These are phyloP conservation scores for Cyberlindnera sargentensis DNA, from an alignment of 805 yeast genomes.

Conservation along the genomic window DNA sequence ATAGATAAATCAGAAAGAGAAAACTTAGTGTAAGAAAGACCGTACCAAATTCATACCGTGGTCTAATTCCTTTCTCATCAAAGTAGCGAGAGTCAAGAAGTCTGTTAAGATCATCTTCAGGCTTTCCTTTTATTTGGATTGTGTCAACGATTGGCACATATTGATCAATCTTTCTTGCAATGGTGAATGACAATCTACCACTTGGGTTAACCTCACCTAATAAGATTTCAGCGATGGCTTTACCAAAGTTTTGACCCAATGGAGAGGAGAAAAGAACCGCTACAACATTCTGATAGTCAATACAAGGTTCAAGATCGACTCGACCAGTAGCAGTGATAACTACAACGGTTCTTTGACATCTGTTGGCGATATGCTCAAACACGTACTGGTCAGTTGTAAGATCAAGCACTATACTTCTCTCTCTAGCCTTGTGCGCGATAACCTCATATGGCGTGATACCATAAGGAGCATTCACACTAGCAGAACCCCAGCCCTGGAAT, in stretches of 20 bases:
- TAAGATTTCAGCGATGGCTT: slow-evolving; percentile 49
- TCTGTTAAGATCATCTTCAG: slow-evolving; percentile 28
- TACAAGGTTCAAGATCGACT: slow-evolving; percentile 47
- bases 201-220: slow-evolving; percentile 60
- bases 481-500: slow-evolving; percentile 61
- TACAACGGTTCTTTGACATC: slow-evolving; percentile 49
- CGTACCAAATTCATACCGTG: slow-evolving; percentile 58
- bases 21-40: slow-evolving; percentile 37
- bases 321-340: slow-evolving; percentile 58
- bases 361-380: slow-evolving; percentile 37
- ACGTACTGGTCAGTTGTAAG: slow-evolving; percentile 40
- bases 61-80: slow-evolving; percentile 47
- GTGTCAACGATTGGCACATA: slow-evolving; percentile 40
- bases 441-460: slow-evolving; percentile 56
- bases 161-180: slow-evolving; percentile 43
- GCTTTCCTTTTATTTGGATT: slow-evolving; percentile 28
- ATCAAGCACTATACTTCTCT: slow-evolving; percentile 39
- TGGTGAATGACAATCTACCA: slow-evolving; percentile 57
- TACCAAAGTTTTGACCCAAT: slow-evolving; percentile 48
- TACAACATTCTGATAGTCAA: slow-evolving; percentile 51
- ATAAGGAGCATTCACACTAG: slow-evolving; percentile 48
- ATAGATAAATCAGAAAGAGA: slow-evolving; percentile 32
- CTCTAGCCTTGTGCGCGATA: slow-evolving; percentile 39
- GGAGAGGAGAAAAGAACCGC: slow-evolving; percentile 52
- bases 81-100: slow-evolving; percentile 51